These are phyloP conservation scores for Suillus placidus DNA, from an alignment of 768 basidiomycete species.

Conservation along the genomic window DNA sequence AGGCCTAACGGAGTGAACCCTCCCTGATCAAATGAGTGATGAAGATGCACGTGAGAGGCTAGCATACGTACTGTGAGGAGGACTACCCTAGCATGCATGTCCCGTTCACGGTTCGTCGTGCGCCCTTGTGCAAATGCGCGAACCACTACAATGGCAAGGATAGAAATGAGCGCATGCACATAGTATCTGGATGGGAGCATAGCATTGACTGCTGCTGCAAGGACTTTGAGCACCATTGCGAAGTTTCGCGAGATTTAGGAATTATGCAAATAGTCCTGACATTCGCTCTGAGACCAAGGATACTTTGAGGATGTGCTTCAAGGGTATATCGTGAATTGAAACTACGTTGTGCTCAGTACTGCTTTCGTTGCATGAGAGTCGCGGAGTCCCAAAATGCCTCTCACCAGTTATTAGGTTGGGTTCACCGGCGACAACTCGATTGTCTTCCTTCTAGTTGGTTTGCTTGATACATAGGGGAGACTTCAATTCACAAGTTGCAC, in stretches of 20 bases:
- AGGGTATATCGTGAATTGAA: too few species aligned
- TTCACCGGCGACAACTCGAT: too few species aligned
- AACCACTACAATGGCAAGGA: constrained; percentile 49
- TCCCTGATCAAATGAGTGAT: constrained; percentile 47
- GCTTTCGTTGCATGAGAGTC: too few species aligned
- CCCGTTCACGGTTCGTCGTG: constrained; percentile 70
- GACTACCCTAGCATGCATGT: constrained; percentile 71
- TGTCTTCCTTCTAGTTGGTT: too few species aligned
- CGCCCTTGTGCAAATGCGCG: constrained; percentile 70
- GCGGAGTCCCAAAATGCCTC: too few species aligned
- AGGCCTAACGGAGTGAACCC: constrained; percentile 51
- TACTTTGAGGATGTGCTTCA: not conserved
- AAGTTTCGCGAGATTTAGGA: not conserved
- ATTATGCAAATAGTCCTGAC: not conserved
- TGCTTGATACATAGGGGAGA: too few species aligned
- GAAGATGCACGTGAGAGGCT: not conserved
- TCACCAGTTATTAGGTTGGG: too few species aligned
- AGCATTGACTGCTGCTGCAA: constrained; percentile 39
- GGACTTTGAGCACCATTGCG: constrained; percentile 57
- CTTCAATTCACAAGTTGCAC: too few species aligned
- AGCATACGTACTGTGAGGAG: constrained; percentile 63
- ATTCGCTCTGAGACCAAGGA: not conserved
- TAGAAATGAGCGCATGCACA: constrained; percentile 49
- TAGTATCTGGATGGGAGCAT: constrained; percentile 63
- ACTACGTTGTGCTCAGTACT: too few species aligned